Percentiles rank a stretch among this genome's conserved stretches.
phyloP scores from a whole-genome alignment of 129 eudicot species.

The Deinandra increscens region DNA sequence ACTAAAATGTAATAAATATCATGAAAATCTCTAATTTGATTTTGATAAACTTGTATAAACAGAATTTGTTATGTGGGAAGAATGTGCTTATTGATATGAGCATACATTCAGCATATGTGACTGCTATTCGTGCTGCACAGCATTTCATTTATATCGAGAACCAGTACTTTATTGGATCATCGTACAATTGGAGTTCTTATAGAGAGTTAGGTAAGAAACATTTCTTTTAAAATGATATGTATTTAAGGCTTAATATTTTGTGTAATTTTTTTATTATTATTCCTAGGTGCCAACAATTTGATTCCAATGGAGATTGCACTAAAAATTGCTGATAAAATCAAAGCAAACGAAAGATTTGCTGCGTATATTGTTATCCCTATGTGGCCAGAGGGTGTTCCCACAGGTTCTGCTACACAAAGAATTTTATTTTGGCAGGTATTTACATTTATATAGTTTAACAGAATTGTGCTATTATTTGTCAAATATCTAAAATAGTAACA shows the following conservation, averaged over 20 bases:
- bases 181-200: constrained; percentile 65
- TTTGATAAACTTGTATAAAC: constrained; percentile 21
- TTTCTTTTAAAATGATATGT: background rate
- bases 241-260: background rate
- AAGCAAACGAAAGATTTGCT: constrained; percentile 80
- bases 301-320: constrained; percentile 91
- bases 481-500: constrained; percentile 3
- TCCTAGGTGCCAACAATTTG: constrained; percentile 76
- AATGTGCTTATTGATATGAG: constrained; percentile 87
- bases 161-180: constrained; percentile 86
- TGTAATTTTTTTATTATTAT: background rate
- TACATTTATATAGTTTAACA: background rate
- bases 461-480: background rate
- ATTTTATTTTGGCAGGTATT: constrained; percentile 84
- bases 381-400: constrained; percentile 99
- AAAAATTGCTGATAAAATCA: constrained; percentile 62
- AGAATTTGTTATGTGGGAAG: constrained; percentile 86
- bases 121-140: constrained; percentile 87
- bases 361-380: constrained; percentile 86
- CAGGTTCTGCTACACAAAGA: constrained; percentile 77
- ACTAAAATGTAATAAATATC: background rate
- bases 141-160: constrained; percentile 85
- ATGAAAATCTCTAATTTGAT: background rate
- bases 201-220: constrained; percentile 62
- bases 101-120: constrained; percentile 84